Evolutionary conservation across 2,329 filamentous ascomycete species (phyloP).

Genomic region (Paraphaeosphaeria sporulosa): DNA sequence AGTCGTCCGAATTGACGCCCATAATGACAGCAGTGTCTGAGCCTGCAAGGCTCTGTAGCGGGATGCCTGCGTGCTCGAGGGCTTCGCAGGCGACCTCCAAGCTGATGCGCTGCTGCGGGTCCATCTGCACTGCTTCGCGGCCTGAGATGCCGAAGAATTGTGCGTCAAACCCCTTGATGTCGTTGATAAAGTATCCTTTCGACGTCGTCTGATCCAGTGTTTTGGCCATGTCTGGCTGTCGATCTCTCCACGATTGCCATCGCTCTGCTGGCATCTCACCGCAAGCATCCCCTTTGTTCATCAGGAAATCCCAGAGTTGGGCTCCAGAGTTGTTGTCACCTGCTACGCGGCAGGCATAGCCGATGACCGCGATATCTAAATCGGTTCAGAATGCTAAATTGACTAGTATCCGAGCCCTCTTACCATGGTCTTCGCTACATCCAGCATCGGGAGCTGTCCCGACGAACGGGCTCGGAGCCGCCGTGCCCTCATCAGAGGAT

Average conservation of each 20-base stretch:
- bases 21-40: conserved; percentile 9
- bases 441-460: not conserved
- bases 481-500: not conserved
- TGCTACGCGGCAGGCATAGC: not conserved
- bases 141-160: not conserved
- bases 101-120: conserved; percentile 29
- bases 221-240: not conserved
- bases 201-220: not conserved
- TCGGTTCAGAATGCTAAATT: not conserved
- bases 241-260: conserved; percentile 1
- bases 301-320: conserved; percentile 2
- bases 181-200: conserved; percentile 3
- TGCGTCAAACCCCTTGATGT: not conserved
- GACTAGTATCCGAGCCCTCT: not conserved
- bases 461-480: not conserved
- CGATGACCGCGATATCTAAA: conserved; percentile 1
- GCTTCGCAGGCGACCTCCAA: conserved; percentile 25
- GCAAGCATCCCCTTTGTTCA: conserved; percentile 1
- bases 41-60: conserved; percentile 22
- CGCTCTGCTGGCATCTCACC: not conserved
- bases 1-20: conserved; percentile 34
- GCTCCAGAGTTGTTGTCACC: conserved; percentile 2
- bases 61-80: conserved; percentile 36
- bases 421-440: not conserved
- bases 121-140: conserved; percentile 25